phyloP scores from a whole-genome alignment of 345 rosid genomes.

The Raphanus raphanistrum region DNA sequence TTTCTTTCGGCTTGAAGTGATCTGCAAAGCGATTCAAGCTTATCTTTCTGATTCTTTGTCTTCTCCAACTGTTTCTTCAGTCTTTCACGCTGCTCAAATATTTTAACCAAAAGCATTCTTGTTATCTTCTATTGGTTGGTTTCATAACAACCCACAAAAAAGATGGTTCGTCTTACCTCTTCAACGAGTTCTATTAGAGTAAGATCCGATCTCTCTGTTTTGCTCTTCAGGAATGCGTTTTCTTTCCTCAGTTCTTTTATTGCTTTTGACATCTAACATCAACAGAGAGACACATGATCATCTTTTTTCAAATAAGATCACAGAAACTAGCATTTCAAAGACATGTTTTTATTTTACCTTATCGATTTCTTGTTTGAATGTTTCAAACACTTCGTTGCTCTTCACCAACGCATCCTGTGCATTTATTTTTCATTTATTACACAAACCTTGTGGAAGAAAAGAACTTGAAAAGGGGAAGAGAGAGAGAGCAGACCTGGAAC shows the following conservation, averaged over 20 bases:
- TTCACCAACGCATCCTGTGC: slow-evolving; percentile 92
- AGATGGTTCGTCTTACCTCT: slow-evolving; percentile 47
- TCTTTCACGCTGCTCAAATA: slow-evolving; percentile 60
- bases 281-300: neutral
- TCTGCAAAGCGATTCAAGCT: slow-evolving; percentile 85
- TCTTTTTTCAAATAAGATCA: neutral
- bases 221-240: slow-evolving; percentile 82
- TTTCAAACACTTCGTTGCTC: slow-evolving; percentile 95
- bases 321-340: neutral
- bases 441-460: neutral
- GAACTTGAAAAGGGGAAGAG: neutral
- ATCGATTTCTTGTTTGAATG: slow-evolving; percentile 93
- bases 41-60: slow-evolving; percentile 89
- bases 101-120: neutral
- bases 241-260: slow-evolving; percentile 90
- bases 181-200: slow-evolving; percentile 83
- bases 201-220: slow-evolving; percentile 76
- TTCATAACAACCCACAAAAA: neutral
- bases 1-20: slow-evolving; percentile 91
- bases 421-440: neutral
- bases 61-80: slow-evolving; percentile 80
- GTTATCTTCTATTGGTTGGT: neutral
- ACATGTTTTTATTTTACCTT: slow-evolving; percentile 3
- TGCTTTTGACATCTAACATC: slow-evolving; percentile 76
- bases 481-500: slow-evolving; percentile 64